phyloP scores from a whole-genome alignment of 768 basidiomycete genomes.

The Amylocystis lapponica region DNA sequence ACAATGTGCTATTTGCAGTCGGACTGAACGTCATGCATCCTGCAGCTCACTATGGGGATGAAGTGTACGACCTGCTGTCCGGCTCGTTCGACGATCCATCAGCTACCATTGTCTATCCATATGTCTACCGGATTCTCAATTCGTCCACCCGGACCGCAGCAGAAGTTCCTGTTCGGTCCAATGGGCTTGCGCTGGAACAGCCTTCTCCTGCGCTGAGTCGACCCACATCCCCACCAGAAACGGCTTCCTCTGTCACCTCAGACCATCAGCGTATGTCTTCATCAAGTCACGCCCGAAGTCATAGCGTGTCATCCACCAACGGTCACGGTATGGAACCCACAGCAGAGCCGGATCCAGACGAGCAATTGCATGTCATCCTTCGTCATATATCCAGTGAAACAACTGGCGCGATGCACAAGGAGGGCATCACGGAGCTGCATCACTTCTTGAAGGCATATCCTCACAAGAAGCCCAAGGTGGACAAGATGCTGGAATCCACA shows the following conservation, averaged over 20 bases:
- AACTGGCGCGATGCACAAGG: constrained; percentile 84
- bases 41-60: constrained; percentile 77
- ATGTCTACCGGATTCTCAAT: constrained; percentile 88
- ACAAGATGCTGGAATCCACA: constrained; percentile 84
- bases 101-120: constrained; percentile 94
- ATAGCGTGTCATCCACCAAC: constrained; percentile 58
- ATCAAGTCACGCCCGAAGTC: constrained; percentile 62
- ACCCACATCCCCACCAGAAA: constrained; percentile 67
- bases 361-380: constrained; percentile 75
- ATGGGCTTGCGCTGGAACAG: constrained; percentile 29
- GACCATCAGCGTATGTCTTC: constrained; percentile 46
- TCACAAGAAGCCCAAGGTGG: constrained; percentile 74
- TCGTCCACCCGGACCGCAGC: constrained; percentile 45
- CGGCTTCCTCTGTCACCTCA: constrained; percentile 40
- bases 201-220: constrained; percentile 60
- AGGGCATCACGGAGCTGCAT: constrained; percentile 92
- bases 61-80: constrained; percentile 86
- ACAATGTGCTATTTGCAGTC: neutral
- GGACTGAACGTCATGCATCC: constrained; percentile 13
- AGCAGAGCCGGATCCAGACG: constrained; percentile 85
- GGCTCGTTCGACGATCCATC: constrained; percentile 94
- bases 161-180: constrained; percentile 27
- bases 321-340: constrained; percentile 45
- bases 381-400: constrained; percentile 86
- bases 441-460: constrained; percentile 91